Evolutionary conservation across 768 basidiomycete genomes (phyloP), one percentile per base, ranked within the genome.

Genomic region (Termitomyces titanicus): DNA sequence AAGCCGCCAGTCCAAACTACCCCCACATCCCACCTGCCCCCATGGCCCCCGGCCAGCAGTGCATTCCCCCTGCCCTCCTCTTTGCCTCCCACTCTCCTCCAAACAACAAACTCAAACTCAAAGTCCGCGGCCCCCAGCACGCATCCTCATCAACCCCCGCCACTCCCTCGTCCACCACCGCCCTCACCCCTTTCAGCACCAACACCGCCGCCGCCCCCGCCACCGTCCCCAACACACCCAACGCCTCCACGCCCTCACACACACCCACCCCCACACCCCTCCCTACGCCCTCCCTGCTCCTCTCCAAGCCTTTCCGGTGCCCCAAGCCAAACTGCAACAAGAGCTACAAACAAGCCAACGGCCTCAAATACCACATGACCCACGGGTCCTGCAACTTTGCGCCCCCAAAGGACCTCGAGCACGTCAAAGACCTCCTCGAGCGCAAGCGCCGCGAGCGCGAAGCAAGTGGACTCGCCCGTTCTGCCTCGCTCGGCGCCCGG

Each of bases 311-410:
- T 3, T 95, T 94, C 82, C 80, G 84, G 45, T 98, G 94, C 76
- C 94, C 94, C 10, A 95, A 95, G 69, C 85, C 91, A 0, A 93
- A 94, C 60, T 98, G 94, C 77, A 93, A 91, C 75, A 98, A 98
- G 79, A 83, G 83, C 49, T 97, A 96, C 78, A 96, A 96, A 77
- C 94, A 96, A 71, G 92, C 92, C 40, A 97, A 97, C 62, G 86
- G 94, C 11, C 78, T 98, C 64, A 96, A 97, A 76, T 94, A 95
- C 72, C 92, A 95, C 70, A 86, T 93, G 79, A 90, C 88, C 9
- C 92, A 93, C 67, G 93, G 94, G 9, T 88, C 86, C 59, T 98
- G 94, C 72, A 94, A 93, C 69, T 96, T 94, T 69, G 89, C 92
- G 0, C 92, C 94, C 5, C 89, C 89, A 34, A 93, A 94, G 70